Conservation (phyloP, 140 eudicot genomes). For the Oenanthe javanica region DNA sequence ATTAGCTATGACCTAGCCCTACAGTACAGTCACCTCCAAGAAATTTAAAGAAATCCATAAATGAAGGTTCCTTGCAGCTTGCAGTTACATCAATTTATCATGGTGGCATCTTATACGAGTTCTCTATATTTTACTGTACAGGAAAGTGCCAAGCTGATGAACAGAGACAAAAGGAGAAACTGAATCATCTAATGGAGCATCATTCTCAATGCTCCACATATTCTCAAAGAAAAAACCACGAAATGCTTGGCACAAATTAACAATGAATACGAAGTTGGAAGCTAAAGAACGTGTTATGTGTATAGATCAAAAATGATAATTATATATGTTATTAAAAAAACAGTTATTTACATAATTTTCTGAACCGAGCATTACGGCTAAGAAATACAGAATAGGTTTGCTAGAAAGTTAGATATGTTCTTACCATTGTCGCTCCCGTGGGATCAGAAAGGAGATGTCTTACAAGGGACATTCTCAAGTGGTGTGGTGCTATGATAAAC, state of each 20-base stretch:
- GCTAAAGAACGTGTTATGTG: not conserved
- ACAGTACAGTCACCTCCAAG: too few relatives aligned
- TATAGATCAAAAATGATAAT: not conserved
- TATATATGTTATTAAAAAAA: not conserved
- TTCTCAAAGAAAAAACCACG: not conserved
- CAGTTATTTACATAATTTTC: not conserved
- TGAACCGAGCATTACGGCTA: not conserved
- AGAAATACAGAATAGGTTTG: conserved; percentile 8
- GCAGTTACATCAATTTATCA: too few relatives aligned
- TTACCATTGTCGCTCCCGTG: conserved; percentile 79
- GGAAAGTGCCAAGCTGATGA: too few relatives aligned
- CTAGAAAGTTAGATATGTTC: conserved; percentile 65
- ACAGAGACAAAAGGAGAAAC: not conserved
- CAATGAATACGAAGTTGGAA: not conserved
- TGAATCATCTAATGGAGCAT: not conserved
- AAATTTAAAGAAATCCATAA: too few relatives aligned
- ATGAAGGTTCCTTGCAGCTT: too few relatives aligned
- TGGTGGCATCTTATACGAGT: too few relatives aligned
- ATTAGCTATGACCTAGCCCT: too few relatives aligned
- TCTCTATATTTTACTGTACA: too few relatives aligned
- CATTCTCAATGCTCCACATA: not conserved
- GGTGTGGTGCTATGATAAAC: conserved; percentile 88
- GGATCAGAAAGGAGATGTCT: conserved; percentile 90
- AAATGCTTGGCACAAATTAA: not conserved
- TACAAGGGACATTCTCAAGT: conserved; percentile 76